Evolutionary conservation across 306 rosid species (phyloP), one percentile per base, ranked within the genome.

Genomic region (Argentina anserina): DNA sequence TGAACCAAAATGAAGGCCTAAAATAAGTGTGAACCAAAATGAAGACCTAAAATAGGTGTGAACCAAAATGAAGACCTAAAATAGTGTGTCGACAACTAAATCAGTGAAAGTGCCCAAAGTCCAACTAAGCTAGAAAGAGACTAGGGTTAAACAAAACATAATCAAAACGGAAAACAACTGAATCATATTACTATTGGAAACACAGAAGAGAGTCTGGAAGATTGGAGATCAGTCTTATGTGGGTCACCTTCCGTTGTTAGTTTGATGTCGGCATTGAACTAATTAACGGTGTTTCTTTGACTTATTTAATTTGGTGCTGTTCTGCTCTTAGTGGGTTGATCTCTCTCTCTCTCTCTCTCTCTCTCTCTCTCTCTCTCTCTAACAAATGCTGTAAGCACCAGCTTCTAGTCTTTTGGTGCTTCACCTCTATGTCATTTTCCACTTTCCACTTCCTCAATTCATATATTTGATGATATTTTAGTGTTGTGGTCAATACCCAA

Each of bases 221-320:
- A 79, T 77, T 81, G 83, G 86, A 83, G 78, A 77, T 18, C 28
- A 52, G 59, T 21, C 29, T 47, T 74, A 42, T 76, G 86, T 85
- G 87, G 83, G 87, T 84, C 83, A 75, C 55, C 23, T 49, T 45
- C 74, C 79, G 71, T 81, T 78, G 71, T 79, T 83, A 69, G 77
- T 77, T 33, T 75, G 90, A 75, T 79, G 70, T 46, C 52, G 2
- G 34, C 56, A 74, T 56, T 46, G 72, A 60, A 28, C 25, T 50
- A n/a, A 50, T n/a, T n/a, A n/a, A n/a, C 55, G 6, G 56, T 50
- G 26, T 62, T 34, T 66, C 78, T 81, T 79, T 76, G 75, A 52
- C n/a, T 76, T 78, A 76, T 0, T 18, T 49, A 20, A 49, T 49
- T 49, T 6, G 72, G 65, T 47, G 39, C 47, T 83, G 70, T n/a